Percentiles rank a stretch among this genome's conserved stretches.
Evolutionary conservation across 75 land plant species (phyloP).

Genomic region (Azolla pinnata): DNA sequence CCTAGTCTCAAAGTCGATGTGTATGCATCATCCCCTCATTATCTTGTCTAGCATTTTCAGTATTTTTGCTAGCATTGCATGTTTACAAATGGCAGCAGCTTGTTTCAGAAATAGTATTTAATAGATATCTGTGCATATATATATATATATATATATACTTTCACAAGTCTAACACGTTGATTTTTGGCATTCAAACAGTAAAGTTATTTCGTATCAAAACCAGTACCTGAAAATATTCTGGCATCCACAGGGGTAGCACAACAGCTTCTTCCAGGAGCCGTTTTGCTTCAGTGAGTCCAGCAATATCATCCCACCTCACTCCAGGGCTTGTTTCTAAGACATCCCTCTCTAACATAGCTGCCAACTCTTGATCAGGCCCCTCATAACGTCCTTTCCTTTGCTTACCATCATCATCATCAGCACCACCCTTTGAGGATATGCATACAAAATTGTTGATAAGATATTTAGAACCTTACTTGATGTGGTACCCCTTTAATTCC

Average conservation of each 20-base stretch:
- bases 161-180: too few species aligned
- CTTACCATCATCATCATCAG: conserved; percentile 71
- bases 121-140: too few species aligned
- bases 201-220: not conserved
- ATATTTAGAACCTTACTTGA: too few species aligned
- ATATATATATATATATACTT: too few species aligned
- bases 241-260: conserved; percentile 95
- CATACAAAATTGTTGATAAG: too few species aligned
- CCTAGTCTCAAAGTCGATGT: too few species aligned
- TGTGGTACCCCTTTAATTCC: too few species aligned
- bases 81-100: too few species aligned
- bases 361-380: conserved; percentile 90
- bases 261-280: conserved; percentile 94
- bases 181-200: not conserved
- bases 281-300: conserved; percentile 90
- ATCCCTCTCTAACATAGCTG: conserved; percentile 98
- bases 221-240: conserved; percentile 89
- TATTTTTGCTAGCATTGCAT: too few species aligned
- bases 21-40: too few species aligned
- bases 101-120: too few species aligned
- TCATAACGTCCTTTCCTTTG: conserved; percentile 67
- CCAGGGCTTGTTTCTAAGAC: conserved; percentile 88
- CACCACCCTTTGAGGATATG: conserved; percentile 57
- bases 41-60: too few species aligned
- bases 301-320: conserved; percentile 97